These are phyloP conservation scores for Xerocomus brunneocitrinus DNA, from an alignment of 768 basidiomycete species.

Conservation along the genomic window DNA sequence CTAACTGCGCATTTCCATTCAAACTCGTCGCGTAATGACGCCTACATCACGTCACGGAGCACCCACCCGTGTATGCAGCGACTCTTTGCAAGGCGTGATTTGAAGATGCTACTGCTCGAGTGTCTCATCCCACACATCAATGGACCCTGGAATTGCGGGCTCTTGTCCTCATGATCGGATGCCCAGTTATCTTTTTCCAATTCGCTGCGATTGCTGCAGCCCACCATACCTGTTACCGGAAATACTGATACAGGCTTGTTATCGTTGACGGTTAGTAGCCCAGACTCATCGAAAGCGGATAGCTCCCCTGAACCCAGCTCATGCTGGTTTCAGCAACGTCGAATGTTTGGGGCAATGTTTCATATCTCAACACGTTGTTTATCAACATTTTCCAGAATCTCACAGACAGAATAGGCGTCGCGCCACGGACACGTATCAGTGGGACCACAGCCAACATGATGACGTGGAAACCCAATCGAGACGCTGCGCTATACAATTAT, in stretches of 20 bases:
- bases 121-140: neutral
- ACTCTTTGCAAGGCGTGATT: neutral
- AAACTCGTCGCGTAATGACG: neutral
- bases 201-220: neutral
- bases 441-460: slow-evolving; percentile 54
- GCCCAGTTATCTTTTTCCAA: neutral
- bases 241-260: neutral
- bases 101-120: neutral
- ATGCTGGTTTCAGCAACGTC: neutral
- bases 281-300: neutral
- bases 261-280: neutral
- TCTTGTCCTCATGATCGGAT: neutral
- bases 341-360: slow-evolving; percentile 6
- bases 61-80: neutral
- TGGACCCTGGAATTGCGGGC: neutral
- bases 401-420: slow-evolving; percentile 39
- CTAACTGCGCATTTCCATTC: neutral
- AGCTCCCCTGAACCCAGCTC: neutral
- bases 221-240: neutral
- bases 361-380: slow-evolving; percentile 41
- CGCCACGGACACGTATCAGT: slow-evolving; percentile 47
- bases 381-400: slow-evolving; percentile 43
- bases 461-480: slow-evolving; percentile 41
- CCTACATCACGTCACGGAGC: neutral
- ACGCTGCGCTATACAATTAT: slow-evolving; percentile 33